phyloP scores from a whole-genome alignment of 768 basidiomycete genomes.

The Mycena vulgaris region DNA sequence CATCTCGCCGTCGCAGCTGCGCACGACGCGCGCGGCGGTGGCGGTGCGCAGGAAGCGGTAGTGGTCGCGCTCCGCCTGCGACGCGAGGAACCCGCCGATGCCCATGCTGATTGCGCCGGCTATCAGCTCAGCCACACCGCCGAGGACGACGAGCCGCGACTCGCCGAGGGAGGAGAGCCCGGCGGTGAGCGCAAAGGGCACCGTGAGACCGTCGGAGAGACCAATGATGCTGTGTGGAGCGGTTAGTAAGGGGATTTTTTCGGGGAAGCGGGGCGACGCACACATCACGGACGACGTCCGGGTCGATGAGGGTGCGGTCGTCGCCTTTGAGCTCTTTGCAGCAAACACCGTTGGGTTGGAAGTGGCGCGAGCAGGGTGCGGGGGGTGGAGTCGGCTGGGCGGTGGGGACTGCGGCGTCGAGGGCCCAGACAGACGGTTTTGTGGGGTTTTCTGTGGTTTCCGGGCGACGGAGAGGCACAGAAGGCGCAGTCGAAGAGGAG shows the following conservation, averaged over 20 bases:
- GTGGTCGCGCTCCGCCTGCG: constrained; percentile 96
- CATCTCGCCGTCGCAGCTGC: constrained; percentile 95
- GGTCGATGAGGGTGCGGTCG: constrained; percentile 86
- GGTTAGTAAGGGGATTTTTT: background rate
- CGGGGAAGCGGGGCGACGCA: constrained; percentile 54
- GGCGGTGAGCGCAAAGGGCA: constrained; percentile 92
- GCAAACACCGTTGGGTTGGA: constrained; percentile 77
- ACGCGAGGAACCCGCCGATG: constrained; percentile 97
- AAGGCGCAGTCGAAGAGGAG: constrained; percentile 30
- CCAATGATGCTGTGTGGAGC: constrained; percentile 78
- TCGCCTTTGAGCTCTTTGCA: constrained; percentile 92
- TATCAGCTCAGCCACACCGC: constrained; percentile 95
- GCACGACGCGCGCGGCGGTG: constrained; percentile 85
- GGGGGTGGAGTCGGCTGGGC: constrained; percentile 60
- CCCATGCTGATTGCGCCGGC: constrained; percentile 99
- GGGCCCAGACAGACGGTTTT: constrained; percentile 77
- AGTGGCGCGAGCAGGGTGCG: constrained; percentile 71
- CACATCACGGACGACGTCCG: constrained; percentile 91
- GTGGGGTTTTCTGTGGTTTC: constrained; percentile 38
- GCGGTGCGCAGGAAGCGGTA: constrained; percentile 85
- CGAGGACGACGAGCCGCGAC: constrained; percentile 92
- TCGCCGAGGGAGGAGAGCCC: constrained; percentile 92
- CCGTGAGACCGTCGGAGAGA: constrained; percentile 91
- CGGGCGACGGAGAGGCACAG: constrained; percentile 34
- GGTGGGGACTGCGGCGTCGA: constrained; percentile 60